phyloP scores from a whole-genome alignment of 75 land plant genomes.

The Adiantum capillusveneris region DNA sequence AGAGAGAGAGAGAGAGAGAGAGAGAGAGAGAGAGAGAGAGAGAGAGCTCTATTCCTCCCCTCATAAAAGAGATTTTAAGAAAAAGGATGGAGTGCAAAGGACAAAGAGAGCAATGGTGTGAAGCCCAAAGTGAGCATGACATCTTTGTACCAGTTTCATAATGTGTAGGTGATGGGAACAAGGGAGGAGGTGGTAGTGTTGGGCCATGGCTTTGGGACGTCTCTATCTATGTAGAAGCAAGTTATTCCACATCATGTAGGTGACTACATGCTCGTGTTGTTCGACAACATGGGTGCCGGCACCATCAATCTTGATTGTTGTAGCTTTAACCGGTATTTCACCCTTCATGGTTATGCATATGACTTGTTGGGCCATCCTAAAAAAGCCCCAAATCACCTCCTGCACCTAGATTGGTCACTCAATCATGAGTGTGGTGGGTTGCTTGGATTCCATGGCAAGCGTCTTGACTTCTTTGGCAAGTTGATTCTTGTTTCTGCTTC shows the following conservation, averaged over 20 bases:
- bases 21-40: no score
- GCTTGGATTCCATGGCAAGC: constrained; percentile 63
- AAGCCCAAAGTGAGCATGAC: no score
- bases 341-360: constrained; percentile 75
- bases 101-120: no score
- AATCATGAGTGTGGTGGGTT: constrained; percentile 70
- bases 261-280: constrained; percentile 59
- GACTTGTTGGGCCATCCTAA: constrained; percentile 79
- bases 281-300: constrained; percentile 94
- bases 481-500: constrained; percentile 57
- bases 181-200: constrained; percentile 64
- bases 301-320: constrained; percentile 88
- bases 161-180: constrained; percentile 55
- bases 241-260: constrained; percentile 71
- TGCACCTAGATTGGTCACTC: constrained; percentile 92
- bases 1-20: no score
- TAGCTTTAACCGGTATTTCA: constrained; percentile 76
- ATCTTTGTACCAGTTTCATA: constrained; percentile 35
- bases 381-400: constrained; percentile 50
- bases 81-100: no score
- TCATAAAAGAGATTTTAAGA: no score
- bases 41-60: no score
- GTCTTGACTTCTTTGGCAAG: constrained; percentile 79
- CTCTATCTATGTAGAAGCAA: constrained; percentile 96
- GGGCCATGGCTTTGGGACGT: constrained; percentile 94